These are phyloP conservation scores for Fagopyrum homotropicum DNA, from an alignment of 148 eudicot species.

Conservation along the genomic window DNA sequence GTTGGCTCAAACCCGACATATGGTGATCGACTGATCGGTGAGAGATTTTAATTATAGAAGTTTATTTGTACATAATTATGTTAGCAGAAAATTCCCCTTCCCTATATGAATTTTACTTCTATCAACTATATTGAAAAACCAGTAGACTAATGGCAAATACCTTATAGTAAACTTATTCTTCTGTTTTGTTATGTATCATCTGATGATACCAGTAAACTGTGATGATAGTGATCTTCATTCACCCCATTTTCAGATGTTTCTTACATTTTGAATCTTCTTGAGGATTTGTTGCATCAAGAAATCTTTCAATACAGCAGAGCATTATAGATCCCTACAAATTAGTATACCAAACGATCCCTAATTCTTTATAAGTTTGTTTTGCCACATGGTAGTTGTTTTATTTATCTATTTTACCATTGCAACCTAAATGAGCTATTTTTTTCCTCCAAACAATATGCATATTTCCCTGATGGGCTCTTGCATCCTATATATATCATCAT, in stretches of 20 bases:
- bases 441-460: not conserved
- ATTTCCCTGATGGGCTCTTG: not conserved
- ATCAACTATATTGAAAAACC: not conserved
- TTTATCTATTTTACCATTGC: too few relatives aligned
- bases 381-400: too few relatives aligned
- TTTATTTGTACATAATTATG: conserved; percentile 12
- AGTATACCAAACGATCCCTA: too few relatives aligned
- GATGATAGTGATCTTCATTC: not conserved
- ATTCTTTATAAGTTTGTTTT: too few relatives aligned
- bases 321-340: too few relatives aligned
- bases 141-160: conserved; percentile 1
- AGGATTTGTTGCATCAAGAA: not conserved
- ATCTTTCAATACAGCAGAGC: not conserved
- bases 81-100: conserved; percentile 2
- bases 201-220: not conserved
- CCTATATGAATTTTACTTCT: not conserved
- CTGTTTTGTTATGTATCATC: not conserved
- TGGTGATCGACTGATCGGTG: not conserved
- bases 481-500: too few relatives aligned
- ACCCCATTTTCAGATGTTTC: not conserved
- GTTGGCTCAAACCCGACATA: not conserved
- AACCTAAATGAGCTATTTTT: too few relatives aligned
- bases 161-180: not conserved
- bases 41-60: conserved; percentile 5
- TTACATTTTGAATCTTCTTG: not conserved